Percentiles rank a stretch among this genome's conserved stretches.
Conservation (phyloP, 164 flowering plant species). For the Cinnamomum chago region DNA sequence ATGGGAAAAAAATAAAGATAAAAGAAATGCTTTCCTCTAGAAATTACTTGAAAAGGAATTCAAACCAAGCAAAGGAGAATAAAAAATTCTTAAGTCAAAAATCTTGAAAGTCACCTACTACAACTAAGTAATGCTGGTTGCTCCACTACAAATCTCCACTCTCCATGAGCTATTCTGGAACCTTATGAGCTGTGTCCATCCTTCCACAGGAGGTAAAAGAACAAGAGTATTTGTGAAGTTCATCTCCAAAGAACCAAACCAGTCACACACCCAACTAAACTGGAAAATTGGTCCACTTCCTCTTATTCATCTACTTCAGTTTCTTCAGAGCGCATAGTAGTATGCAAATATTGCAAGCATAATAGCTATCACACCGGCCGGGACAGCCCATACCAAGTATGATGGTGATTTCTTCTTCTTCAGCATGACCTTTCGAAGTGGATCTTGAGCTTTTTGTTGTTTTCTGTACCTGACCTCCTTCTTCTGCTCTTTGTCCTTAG, state of each 20-base stretch:
- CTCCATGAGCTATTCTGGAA: conserved; percentile 1
- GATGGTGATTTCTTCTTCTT: conserved; percentile 63
- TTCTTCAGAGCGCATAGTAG: conserved; percentile 38
- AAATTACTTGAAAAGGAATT: too few relatives aligned
- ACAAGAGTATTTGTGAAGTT: not conserved
- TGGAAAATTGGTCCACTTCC: conserved; percentile 24
- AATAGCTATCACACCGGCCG: conserved; percentile 33
- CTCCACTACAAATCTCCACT: not conserved
- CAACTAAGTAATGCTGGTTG: not conserved
- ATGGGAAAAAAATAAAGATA: too few relatives aligned
- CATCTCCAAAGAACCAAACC: conserved; percentile 11
- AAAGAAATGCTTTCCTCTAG: not conserved
- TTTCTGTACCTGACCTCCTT: conserved; percentile 45
- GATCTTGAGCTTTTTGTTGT: conserved; percentile 45
- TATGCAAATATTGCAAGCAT: conserved; percentile 41
- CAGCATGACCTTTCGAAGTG: conserved; percentile 56
- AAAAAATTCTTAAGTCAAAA: not conserved
- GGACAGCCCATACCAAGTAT: conserved; percentile 67
- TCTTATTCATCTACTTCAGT: not conserved
- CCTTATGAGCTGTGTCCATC: conserved; percentile 6
- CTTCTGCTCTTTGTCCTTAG: conserved; percentile 42
- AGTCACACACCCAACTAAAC: conserved; percentile 13
- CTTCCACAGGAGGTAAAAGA: conserved; percentile 6
- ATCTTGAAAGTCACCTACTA: too few relatives aligned
- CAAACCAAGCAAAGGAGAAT: not conserved